phyloP scores from a whole-genome alignment of 257 asterid species.

The Capsicum pubescens region DNA sequence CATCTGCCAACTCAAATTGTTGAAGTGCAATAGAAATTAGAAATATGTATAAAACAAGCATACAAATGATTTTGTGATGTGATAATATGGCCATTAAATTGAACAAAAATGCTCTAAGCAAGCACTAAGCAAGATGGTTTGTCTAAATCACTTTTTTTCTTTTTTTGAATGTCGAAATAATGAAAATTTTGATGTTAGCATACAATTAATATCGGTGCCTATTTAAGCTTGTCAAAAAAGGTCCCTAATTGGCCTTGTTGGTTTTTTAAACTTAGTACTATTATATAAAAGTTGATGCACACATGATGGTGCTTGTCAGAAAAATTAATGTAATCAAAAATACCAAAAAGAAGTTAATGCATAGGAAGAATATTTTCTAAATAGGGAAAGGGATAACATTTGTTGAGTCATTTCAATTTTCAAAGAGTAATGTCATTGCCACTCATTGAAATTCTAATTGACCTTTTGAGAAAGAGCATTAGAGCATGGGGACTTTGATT shows the following conservation, averaged over 20 bases:
- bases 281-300: slow-evolving; percentile 24
- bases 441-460: slow-evolving; percentile 1
- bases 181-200: slow-evolving; percentile 26
- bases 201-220: slow-evolving; percentile 22
- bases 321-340: slow-evolving; percentile 19
- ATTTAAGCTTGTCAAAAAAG: slow-evolving; percentile 39
- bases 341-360: slow-evolving; percentile 25
- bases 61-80: background rate
- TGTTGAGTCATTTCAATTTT: background rate
- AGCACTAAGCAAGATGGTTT: slow-evolving; percentile 4
- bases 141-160: background rate
- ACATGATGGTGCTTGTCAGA: slow-evolving; percentile 31
- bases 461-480: slow-evolving; percentile 30
- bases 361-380: slow-evolving; percentile 25
- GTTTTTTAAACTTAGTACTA: background rate
- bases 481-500: slow-evolving; percentile 22
- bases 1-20: slow-evolving; percentile 12
- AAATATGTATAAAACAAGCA: slow-evolving; percentile 9
- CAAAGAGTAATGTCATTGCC: slow-evolving; percentile 7
- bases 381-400: background rate
- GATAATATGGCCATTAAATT: background rate
- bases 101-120: background rate
- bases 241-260: background rate
- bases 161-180: background rate
- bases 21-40: slow-evolving; percentile 30